phyloP scores from a whole-genome alignment of 768 basidiomycete species.

The Boletus tomentosulus region DNA sequence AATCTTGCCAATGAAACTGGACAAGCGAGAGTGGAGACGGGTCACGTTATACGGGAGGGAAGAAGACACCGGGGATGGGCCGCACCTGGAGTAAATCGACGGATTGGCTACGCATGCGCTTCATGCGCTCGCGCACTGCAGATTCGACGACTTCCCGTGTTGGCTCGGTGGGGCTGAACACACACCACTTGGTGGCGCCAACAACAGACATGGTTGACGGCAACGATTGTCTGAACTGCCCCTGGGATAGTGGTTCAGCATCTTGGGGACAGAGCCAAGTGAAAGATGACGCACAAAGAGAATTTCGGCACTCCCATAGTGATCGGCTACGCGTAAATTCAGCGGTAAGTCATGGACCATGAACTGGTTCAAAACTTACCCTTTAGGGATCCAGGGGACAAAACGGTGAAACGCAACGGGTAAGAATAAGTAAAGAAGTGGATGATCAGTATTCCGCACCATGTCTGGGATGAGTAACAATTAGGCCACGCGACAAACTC shows the following conservation, averaged over 20 bases:
- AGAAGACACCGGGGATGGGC: not conserved
- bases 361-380: conserved; percentile 18
- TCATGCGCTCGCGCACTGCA: conserved; percentile 65
- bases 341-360: conserved; percentile 6
- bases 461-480: conserved; percentile 40
- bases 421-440: conserved; percentile 15
- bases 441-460: conserved; percentile 37
- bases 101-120: conserved; percentile 54
- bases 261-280: not conserved
- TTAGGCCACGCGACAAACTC: conserved; percentile 12
- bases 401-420: not conserved
- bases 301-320: conserved; percentile 81
- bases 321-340: conserved; percentile 55
- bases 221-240: conserved; percentile 56
- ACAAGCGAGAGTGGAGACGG: not conserved
- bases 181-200: conserved; percentile 86
- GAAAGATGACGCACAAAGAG: conserved; percentile 55
- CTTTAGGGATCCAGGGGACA: conserved; percentile 14
- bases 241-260: conserved; percentile 40
- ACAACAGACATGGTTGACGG: conserved; percentile 42
- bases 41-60: not conserved
- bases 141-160: conserved; percentile 55
- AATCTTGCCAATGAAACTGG: conserved; percentile 82
- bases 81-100: conserved; percentile 73
- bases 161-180: conserved; percentile 53